A percentile compares a stretch with the other conserved stretches of the same genome.
Evolutionary conservation across 1,139 yeast species (phyloP).

Genomic region (Scheffersomyces segobiensis): DNA sequence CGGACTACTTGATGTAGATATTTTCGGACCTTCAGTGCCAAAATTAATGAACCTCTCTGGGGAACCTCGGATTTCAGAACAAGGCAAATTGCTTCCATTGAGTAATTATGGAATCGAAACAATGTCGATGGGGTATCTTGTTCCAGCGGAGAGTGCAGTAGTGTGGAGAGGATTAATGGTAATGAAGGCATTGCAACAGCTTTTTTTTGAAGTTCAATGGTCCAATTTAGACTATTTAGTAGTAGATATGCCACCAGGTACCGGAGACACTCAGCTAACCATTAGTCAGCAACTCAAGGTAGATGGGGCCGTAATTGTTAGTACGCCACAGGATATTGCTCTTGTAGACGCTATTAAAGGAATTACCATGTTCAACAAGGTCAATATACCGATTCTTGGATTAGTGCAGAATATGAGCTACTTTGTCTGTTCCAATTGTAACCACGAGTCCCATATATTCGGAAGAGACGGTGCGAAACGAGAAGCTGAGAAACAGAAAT

Average conservation of each 20-base stretch:
- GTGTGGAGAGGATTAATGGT: constrained; percentile 90
- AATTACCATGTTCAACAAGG: constrained; percentile 73
- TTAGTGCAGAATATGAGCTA: constrained; percentile 84
- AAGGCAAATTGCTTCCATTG: constrained; percentile 65
- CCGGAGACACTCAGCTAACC: constrained; percentile 86
- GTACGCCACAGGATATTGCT: constrained; percentile 88
- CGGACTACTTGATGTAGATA: constrained; percentile 78
- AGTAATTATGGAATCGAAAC: constrained; percentile 78
- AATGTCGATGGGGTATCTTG: constrained; percentile 88
- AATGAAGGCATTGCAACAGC: constrained; percentile 82
- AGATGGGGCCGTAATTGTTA: constrained; percentile 79
- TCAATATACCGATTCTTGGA: constrained; percentile 73
- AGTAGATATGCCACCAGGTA: constrained; percentile 89
- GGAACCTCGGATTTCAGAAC: constrained; percentile 59
- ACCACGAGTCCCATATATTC: constrained; percentile 72
- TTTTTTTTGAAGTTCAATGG: constrained; percentile 83
- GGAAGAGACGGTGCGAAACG: constrained; percentile 65
- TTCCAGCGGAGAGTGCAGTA: constrained; percentile 67
- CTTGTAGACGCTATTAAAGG: constrained; percentile 81
- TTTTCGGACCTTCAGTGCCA: constrained; percentile 85
- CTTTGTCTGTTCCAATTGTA: constrained; percentile 73
- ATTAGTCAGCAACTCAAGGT: constrained; percentile 75
- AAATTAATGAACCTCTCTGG: constrained; percentile 63
- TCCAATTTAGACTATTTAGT: constrained; percentile 67
- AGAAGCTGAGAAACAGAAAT: constrained; percentile 53